Conservation (phyloP, 2,329 filamentous ascomycete genomes). For the Calonectria crousiana region DNA sequence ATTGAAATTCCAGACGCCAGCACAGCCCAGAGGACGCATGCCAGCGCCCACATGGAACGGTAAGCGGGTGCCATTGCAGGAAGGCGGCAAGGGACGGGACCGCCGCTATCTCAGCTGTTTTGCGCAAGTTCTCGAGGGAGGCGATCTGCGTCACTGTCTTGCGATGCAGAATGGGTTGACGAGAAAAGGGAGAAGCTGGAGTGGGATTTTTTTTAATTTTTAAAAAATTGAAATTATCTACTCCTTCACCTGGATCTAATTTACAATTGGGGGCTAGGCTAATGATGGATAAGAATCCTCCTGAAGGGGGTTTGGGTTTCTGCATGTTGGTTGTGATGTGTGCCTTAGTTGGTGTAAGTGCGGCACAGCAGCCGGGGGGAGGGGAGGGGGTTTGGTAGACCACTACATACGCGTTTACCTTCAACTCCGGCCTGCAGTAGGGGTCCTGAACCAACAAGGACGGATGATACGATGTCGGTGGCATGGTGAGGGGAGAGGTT, state of each 20-base stretch:
- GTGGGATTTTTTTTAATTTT: background rate
- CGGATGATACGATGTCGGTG: background rate
- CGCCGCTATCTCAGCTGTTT: background rate
- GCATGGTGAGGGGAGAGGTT: background rate
- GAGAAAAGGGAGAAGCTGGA: background rate
- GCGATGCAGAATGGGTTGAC: background rate
- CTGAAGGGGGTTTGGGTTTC: slow-evolving; percentile 13
- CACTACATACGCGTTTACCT: background rate
- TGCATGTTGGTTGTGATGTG: slow-evolving; percentile 20
- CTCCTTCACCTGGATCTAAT: background rate
- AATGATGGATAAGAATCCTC: background rate
- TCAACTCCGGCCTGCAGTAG: background rate
- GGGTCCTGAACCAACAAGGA: background rate
- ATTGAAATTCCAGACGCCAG: slow-evolving; percentile 5
- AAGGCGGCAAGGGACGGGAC: background rate
- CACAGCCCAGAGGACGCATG: background rate
- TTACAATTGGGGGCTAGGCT: background rate
- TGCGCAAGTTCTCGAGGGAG: background rate
- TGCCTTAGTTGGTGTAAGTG: background rate
- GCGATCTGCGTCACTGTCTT: background rate
- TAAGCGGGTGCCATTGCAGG: background rate
- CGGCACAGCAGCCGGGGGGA: background rate
- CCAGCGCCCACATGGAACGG: background rate
- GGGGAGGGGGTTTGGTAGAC: background rate
- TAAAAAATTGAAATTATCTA: background rate